Evolutionary conservation across 2,329 filamentous ascomycete species (phyloP).

Genomic region (Aureobasidium sp.): DNA sequence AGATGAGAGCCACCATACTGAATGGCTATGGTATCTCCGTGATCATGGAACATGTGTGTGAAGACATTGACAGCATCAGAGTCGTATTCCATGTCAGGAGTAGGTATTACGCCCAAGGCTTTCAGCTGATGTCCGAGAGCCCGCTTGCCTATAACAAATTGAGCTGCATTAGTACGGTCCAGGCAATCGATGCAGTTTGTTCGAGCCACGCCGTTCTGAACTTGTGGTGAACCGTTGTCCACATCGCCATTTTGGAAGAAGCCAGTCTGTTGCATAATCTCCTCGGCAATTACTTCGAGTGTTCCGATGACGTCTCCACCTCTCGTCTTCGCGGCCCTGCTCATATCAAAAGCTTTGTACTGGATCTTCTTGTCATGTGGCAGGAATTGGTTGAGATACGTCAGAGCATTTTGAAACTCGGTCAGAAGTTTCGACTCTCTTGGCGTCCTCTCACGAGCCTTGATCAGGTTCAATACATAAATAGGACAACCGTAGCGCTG

Average conservation of each 20-base stretch:
- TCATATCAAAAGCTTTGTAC: conserved; percentile 98
- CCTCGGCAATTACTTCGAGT: conserved; percentile 80
- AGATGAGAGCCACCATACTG: conserved; percentile 97
- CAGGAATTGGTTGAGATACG: conserved; percentile 91
- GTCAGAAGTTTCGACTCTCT: conserved; percentile 84
- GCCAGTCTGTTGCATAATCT: conserved; percentile 75
- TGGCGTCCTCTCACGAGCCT: conserved; percentile 72
- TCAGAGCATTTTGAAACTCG: conserved; percentile 80
- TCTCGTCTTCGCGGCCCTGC: conserved; percentile 79
- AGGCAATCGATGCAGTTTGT: conserved; percentile 98
- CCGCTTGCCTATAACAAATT: conserved; percentile 94
- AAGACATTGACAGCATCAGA: conserved; percentile 94
- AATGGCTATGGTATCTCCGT: conserved; percentile 94
- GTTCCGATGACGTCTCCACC: conserved; percentile 93
- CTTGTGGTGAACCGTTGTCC: conserved; percentile 54
- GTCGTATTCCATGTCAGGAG: conserved; percentile 78
- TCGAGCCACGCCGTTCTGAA: conserved; percentile 87
- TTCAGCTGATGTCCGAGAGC: conserved; percentile 88
- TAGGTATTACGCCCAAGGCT: conserved; percentile 77
- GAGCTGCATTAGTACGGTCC: conserved; percentile 92
- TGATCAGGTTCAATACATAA: conserved; percentile 88
- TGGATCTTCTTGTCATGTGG: conserved; percentile 78
- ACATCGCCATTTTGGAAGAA: conserved; percentile 92
- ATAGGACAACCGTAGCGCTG: conserved; percentile 86
- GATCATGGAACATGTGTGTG: conserved; percentile 93